These are phyloP conservation scores for Candida labiduridarum DNA, from an alignment of 1,139 yeast species.

Conservation along the genomic window DNA sequence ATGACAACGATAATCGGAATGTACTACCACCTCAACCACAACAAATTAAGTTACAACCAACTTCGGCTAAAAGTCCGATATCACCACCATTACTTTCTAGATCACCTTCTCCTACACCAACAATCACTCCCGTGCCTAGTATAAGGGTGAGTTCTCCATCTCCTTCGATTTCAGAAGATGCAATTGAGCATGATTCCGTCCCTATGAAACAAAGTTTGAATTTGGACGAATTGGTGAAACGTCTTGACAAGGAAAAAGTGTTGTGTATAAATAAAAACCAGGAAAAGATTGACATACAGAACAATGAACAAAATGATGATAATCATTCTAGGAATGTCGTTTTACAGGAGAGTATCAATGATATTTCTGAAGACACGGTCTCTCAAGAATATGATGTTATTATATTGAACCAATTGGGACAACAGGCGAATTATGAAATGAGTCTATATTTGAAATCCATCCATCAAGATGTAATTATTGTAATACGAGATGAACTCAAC, in stretches of 20 bases:
- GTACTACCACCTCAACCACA: background rate
- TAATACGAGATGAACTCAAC: constrained; percentile 4
- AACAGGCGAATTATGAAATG: constrained; percentile 5
- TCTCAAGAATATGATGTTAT: constrained; percentile 6
- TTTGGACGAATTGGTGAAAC: constrained; percentile 1
- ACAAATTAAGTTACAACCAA: background rate
- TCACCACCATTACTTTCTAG: no score
- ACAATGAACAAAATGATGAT: background rate
- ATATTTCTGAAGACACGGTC: constrained; percentile 7
- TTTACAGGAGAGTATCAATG: constrained; percentile 4
- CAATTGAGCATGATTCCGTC: background rate
- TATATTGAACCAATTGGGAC: constrained; percentile 11
- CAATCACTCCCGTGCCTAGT: background rate
- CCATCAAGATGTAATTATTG: constrained; percentile 1
- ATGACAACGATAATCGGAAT: no score
- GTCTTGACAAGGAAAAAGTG: constrained; percentile 3
- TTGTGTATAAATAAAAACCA: constrained; percentile 8
- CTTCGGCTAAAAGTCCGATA: background rate
- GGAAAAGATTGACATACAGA: background rate
- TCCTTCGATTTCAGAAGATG: background rate
- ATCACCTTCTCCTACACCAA: background rate
- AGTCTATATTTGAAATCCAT: constrained; percentile 7
- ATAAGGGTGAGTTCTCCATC: background rate
- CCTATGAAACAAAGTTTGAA: background rate
- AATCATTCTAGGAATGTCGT: background rate